These are phyloP conservation scores for Aspergillus sparsus DNA, from an alignment of 495 filamentous ascomycete genomes.

Conservation along the genomic window DNA sequence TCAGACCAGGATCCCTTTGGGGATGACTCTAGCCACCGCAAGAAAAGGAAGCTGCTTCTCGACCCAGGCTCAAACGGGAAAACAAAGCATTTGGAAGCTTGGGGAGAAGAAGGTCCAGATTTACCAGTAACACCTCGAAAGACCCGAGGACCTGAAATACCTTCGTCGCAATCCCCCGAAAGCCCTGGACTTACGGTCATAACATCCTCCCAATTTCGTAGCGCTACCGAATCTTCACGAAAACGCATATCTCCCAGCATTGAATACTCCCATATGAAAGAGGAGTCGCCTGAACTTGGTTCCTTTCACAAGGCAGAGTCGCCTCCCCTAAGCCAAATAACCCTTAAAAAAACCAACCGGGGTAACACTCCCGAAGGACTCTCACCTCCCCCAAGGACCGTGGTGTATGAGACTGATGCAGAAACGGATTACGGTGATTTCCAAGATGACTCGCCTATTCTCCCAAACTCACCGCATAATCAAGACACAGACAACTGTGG, in stretches of 20 bases:
- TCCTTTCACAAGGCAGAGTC: not conserved
- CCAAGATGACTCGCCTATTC: constrained; percentile 23
- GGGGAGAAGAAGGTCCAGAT: not conserved
- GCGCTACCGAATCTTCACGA: constrained; percentile 34
- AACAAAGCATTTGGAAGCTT: not conserved
- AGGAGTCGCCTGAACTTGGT: constrained; percentile 25
- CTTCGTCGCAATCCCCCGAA: constrained; percentile 50
- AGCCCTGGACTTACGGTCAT: constrained; percentile 44
- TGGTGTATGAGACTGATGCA: constrained; percentile 50
- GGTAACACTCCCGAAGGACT: not conserved
- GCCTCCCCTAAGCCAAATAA: not conserved
- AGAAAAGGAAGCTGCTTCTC: constrained; percentile 26
- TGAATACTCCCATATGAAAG: constrained; percentile 22
- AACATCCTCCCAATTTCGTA: constrained; percentile 42
- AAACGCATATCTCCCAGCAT: constrained; percentile 21
- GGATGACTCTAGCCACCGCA: constrained; percentile 16
- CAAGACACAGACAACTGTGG: constrained; percentile 1
- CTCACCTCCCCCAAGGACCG: constrained; percentile 31
- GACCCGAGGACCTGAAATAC: constrained; percentile 38
- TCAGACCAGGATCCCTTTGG: not conserved
- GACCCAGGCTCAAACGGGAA: constrained; percentile 10
- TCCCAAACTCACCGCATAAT: constrained; percentile 20
- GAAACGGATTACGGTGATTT: constrained; percentile 41
- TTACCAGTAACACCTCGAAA: constrained; percentile 40
- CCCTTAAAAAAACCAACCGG: no score